Percentiles rank a stretch among this genome's conserved stretches.
Conservation (phyloP, 768 basidiomycete species). For the Russula virescens region DNA sequence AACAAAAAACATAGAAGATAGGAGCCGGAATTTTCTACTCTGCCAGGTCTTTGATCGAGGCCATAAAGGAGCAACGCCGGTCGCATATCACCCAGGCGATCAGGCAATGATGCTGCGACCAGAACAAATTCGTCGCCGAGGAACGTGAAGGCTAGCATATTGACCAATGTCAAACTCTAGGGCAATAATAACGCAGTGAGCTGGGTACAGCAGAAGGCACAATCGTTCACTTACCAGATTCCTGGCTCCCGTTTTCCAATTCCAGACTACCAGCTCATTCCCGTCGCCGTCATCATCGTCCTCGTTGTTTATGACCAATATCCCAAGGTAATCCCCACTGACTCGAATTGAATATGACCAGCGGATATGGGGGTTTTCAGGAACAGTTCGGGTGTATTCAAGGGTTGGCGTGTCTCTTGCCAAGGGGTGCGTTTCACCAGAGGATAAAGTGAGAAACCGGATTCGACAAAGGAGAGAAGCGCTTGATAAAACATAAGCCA, state of each 20-base stretch:
- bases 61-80: conserved; percentile 18
- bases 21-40: neutral
- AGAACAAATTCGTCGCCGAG: conserved; percentile 10
- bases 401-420: neutral
- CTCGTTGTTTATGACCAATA: conserved; percentile 1
- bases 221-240: conserved; percentile 8
- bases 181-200: neutral
- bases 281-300: neutral
- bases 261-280: conserved; percentile 19
- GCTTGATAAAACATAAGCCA: neutral
- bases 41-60: conserved; percentile 3
- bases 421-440: conserved; percentile 12
- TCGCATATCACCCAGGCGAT: neutral
- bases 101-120: conserved; percentile 1
- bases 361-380: neutral
- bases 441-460: conserved; percentile 10
- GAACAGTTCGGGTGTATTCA: conserved; percentile 11
- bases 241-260: conserved; percentile 20
- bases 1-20: conserved; percentile 12
- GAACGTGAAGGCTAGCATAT: conserved; percentile 17
- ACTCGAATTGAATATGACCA: conserved; percentile 20
- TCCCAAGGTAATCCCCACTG: conserved; percentile 17
- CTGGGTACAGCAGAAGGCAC: neutral
- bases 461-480: conserved; percentile 1
- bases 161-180: neutral